Evolutionary conservation across 148 eudicot species (phyloP), one percentile per base, ranked within the genome.

Genomic region (Suaeda aralocaspica): DNA sequence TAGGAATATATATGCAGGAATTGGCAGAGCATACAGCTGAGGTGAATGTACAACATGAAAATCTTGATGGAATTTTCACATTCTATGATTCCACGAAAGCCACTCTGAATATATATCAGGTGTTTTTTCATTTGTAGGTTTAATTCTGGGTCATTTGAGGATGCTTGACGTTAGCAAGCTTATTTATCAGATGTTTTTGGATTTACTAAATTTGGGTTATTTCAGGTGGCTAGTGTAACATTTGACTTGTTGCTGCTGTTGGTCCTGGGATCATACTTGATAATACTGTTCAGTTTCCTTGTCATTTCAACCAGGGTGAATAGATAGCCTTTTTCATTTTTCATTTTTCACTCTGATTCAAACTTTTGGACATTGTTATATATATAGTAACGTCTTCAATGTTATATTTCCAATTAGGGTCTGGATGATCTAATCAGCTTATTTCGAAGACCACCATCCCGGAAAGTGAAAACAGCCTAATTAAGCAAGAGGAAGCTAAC

Each of bases 141-240:
- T 76, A 18, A 42, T 30, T 3, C 26, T 36, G 19, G 36, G 2
- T 22, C n/a, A n/a, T 19, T 41, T 2, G 44, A 30, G 19, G 18
- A n/a, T n/a, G n/a, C n/a, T n/a, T n/a, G n/a, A n/a, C n/a, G n/a
- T n/a, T n/a, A n/a, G n/a, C n/a, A n/a, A n/a, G n/a, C 8, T n/a
- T 25, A 63, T 45, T 29, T 8, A 68, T 26, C 26, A 5, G 39
- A 8, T 57, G 46, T 58, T 14, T 19, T 11, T 16, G 46, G 18
- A 7, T 12, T 57, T 21, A 67, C 18, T n/a, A n/a, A 49, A 36
- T 61, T 61, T 68, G 73, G 71, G 36, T 39, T 2, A 4, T 77
- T 83, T 71, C 94, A 95, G 99, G 99, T 91, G 53, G 96, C 99
- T 22, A 95, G 97, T 58, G 93, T 95, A 65, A 89, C 99, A 34